Evolutionary conservation across 2,329 filamentous ascomycete genomes (phyloP).

Genomic region (Elsinoe australis): DNA sequence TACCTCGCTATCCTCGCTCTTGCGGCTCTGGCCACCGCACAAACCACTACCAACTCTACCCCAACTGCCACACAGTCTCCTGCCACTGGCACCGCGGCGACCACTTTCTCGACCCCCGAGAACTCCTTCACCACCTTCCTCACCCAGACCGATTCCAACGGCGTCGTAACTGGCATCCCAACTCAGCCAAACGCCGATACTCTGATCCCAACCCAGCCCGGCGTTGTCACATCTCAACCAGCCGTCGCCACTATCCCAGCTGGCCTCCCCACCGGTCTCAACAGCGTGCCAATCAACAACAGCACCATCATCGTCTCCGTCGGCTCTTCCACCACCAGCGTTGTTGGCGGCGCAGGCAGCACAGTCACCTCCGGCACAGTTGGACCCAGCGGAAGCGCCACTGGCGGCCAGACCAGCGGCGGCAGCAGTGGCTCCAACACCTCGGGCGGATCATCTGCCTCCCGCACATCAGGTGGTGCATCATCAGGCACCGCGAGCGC

Average conservation of each 20-base stretch:
- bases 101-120: constrained; percentile 23
- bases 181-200: constrained; percentile 30
- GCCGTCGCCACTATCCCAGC: constrained; percentile 38
- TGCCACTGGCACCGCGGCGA: constrained; percentile 19
- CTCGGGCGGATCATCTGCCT: no score
- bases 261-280: constrained; percentile 31
- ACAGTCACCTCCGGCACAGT: constrained; percentile 20
- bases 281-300: constrained; percentile 28
- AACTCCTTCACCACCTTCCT: constrained; percentile 41
- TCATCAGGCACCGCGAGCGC: constrained; percentile 25
- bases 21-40: constrained; percentile 10
- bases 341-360: constrained; percentile 25
- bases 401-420: constrained; percentile 19
- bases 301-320: constrained; percentile 29
- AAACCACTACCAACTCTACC: constrained; percentile 1
- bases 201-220: constrained; percentile 33
- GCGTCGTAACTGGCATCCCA: constrained; percentile 45
- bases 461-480: no score
- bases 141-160: constrained; percentile 42
- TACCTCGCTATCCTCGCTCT: constrained; percentile 9
- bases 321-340: constrained; percentile 28
- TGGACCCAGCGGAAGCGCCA: constrained; percentile 8
- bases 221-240: constrained; percentile 32
- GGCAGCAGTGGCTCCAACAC: constrained; percentile 17
- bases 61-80: no score